Evolutionary conservation across 2,329 filamentous ascomycete genomes (phyloP).

Genomic region (Fusarium keratoplasticum): DNA sequence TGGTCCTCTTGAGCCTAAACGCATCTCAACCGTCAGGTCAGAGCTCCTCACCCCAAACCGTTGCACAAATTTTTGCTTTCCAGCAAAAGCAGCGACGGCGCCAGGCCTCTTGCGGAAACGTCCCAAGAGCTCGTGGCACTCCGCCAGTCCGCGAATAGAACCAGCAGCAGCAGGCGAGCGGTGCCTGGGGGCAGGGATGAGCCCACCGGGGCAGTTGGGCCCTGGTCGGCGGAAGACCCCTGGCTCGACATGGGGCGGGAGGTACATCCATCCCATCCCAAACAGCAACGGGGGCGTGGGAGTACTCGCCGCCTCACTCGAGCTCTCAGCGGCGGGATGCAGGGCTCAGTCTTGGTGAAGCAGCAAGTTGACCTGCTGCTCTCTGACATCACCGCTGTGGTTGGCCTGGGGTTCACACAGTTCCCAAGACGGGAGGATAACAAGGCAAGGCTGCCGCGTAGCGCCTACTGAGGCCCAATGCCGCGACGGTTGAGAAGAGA

Average conservation of each 20-base stretch:
- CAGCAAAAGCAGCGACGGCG: conserved; percentile 5
- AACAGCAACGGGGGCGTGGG: conserved; percentile 13
- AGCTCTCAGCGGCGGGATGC: conserved; percentile 12
- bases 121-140: conserved; percentile 7
- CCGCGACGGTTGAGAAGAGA: not conserved
- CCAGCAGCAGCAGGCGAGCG: conserved; percentile 12
- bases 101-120: conserved; percentile 3
- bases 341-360: conserved; percentile 12
- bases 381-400: conserved; percentile 41
- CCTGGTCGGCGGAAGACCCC: conserved; percentile 27
- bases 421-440: not conserved
- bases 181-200: conserved; percentile 27
- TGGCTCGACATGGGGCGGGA: conserved; percentile 36
- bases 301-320: conserved; percentile 28
- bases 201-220: conserved; percentile 21
- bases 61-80: not conserved
- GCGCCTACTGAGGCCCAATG: conserved; percentile 11
- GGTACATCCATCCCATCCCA: not conserved
- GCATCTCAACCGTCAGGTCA: not conserved
- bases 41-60: not conserved
- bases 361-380: conserved; percentile 17
- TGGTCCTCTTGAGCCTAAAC: not conserved
- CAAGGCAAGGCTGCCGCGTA: not conserved
- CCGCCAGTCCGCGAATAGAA: conserved; percentile 19
- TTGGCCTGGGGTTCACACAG: not conserved